Conservation (phyloP, 805 yeast genomes). For the Teunomyces tritomae region DNA sequence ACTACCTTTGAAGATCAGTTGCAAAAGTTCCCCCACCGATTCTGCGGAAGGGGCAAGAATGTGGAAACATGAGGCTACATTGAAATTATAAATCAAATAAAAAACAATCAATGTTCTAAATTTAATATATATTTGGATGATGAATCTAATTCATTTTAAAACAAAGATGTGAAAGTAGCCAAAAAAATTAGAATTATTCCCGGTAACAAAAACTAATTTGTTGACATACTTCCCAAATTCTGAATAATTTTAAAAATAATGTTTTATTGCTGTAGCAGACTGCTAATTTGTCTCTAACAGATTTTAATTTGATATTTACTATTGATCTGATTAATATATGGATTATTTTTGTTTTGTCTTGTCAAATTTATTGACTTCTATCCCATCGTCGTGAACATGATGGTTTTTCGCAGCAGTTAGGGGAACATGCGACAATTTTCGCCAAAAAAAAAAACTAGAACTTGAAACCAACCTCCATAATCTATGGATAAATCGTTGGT, state of each 20-base stretch:
- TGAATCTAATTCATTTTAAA: too few relatives aligned
- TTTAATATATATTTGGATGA: too few relatives aligned
- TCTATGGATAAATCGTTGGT: constrained; percentile 2
- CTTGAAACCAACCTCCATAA: neutral
- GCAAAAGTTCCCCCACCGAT: neutral
- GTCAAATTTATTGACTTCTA: neutral
- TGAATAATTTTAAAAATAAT: too few relatives aligned
- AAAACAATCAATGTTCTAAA: neutral
- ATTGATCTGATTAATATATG: too few relatives aligned
- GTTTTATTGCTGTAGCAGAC: too few relatives aligned
- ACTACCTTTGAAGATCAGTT: neutral
- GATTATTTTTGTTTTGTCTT: neutral
- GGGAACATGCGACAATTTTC: constrained; percentile 1
- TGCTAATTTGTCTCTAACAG: too few relatives aligned
- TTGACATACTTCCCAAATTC: too few relatives aligned
- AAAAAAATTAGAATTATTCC: too few relatives aligned
- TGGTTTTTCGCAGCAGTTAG: constrained; percentile 1
- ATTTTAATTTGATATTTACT: too few relatives aligned
- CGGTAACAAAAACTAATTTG: too few relatives aligned
- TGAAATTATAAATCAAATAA: neutral
- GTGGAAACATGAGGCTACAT: neutral
- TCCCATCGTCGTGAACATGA: neutral
- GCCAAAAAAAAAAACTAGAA: constrained; percentile 2
- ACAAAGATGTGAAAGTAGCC: too few relatives aligned
- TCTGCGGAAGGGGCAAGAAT: neutral